phyloP scores from a whole-genome alignment of 768 basidiomycete species.

The Mycena vulgaris region DNA sequence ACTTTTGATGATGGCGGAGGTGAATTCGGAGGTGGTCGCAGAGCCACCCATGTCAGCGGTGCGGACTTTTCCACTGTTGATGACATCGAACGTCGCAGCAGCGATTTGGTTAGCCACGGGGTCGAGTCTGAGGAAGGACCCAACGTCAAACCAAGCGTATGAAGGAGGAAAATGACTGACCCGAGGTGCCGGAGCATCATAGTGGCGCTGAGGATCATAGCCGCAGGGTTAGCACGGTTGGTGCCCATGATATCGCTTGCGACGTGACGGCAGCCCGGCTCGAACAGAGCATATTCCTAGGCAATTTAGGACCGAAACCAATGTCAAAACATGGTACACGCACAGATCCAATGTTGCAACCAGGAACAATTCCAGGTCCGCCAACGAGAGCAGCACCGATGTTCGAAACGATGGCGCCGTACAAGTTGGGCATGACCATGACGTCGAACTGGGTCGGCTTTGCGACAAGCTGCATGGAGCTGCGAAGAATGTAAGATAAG shows the following conservation, averaged over 20 bases:
- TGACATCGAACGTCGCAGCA: slow-evolving; percentile 91
- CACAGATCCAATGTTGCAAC: slow-evolving; percentile 96
- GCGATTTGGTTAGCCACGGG: slow-evolving; percentile 95
- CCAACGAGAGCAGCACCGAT: slow-evolving; percentile 99
- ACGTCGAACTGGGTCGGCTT: slow-evolving; percentile 98
- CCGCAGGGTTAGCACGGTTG: slow-evolving; percentile 96
- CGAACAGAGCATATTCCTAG: slow-evolving; percentile 97
- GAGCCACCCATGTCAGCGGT: slow-evolving; percentile 98
- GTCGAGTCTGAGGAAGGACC: slow-evolving; percentile 76
- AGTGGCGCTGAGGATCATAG: slow-evolving; percentile 96
- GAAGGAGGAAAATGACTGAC: slow-evolving; percentile 58
- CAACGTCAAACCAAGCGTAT: slow-evolving; percentile 24
- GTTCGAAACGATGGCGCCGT: slow-evolving; percentile 98
- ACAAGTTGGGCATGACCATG: slow-evolving; percentile 99
- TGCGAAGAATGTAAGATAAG: slow-evolving; percentile 47
- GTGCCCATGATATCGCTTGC: slow-evolving; percentile 97
- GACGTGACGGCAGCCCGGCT: slow-evolving; percentile 97
- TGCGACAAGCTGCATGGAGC: slow-evolving; percentile 99
- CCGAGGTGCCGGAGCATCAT: slow-evolving; percentile 99
- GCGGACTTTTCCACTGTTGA: slow-evolving; percentile 88
- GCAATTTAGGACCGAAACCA: slow-evolving; percentile 29
- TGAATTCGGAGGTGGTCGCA: slow-evolving; percentile 95
- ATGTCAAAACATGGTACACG: slow-evolving; percentile 30
- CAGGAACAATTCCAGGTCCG: slow-evolving; percentile 97
- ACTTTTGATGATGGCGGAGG: slow-evolving; percentile 91